Evolutionary conservation across 106 monocot genomes (phyloP).

Genomic region (Dendrobium chrysotoxum): DNA sequence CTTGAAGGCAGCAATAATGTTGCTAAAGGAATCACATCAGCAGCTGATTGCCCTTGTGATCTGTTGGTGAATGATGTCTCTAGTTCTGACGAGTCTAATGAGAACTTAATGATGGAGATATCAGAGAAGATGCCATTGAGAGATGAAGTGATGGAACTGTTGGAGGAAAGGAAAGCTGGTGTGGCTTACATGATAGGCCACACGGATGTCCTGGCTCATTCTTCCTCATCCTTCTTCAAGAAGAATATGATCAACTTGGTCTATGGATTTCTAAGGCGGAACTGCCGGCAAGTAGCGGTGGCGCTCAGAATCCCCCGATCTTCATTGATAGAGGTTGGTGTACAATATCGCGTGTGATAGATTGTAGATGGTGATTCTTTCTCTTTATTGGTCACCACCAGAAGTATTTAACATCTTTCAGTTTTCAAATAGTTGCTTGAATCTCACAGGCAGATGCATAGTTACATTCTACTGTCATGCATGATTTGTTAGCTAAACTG

Average conservation of each 20-base stretch:
- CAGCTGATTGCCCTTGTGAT: slow-evolving; percentile 12
- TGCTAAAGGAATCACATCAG: not conserved
- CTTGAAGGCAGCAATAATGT: slow-evolving; percentile 10
- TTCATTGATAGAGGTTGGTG: slow-evolving; percentile 68
- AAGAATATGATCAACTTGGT: slow-evolving; percentile 43
- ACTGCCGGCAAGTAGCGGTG: slow-evolving; percentile 42
- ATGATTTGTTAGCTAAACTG: no score
- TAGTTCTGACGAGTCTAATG: not conserved
- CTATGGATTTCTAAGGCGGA: slow-evolving; percentile 60
- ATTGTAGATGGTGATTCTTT: not conserved
- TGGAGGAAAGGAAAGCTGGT: slow-evolving; percentile 57
- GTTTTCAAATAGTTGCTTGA: not conserved
- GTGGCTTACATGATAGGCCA: slow-evolving; percentile 76
- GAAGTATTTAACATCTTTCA: not conserved
- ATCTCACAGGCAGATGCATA: not conserved
- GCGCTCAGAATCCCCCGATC: slow-evolving; percentile 42
- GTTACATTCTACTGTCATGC: not conserved
- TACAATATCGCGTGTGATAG: slow-evolving; percentile 54
- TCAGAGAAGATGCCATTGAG: not conserved
- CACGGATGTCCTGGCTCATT: slow-evolving; percentile 37
- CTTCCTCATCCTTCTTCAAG: slow-evolving; percentile 39
- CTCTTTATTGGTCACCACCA: not conserved
- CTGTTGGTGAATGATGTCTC: slow-evolving; percentile 8
- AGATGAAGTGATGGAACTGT: slow-evolving; percentile 48
- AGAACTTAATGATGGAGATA: not conserved